A percentile compares a stretch with the other conserved stretches of the same genome.
Conservation (phyloP, 202 grass and related monocot species). For the Schoenoplectus triqueter region DNA sequence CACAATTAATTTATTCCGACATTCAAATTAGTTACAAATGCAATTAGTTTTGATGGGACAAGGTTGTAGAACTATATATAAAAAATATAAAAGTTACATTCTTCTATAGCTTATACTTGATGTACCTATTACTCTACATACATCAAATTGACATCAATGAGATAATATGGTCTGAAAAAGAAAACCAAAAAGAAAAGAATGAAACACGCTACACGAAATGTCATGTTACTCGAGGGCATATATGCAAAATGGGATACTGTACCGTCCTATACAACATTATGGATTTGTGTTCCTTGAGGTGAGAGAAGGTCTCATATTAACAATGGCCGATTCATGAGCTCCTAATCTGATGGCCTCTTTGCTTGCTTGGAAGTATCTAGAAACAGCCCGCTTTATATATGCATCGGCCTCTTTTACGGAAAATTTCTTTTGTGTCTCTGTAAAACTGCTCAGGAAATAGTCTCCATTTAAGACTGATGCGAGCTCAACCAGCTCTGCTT, state of each 20-base stretch:
- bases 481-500: conserved; percentile 67
- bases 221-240: neutral
- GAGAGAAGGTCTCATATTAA: conserved; percentile 79
- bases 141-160: conserved; percentile 3
- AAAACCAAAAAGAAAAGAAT: neutral
- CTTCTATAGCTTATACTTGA: neutral
- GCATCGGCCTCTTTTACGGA: conserved; percentile 72
- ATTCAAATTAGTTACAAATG: neutral
- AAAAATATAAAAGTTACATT: conserved; percentile 16
- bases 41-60: neutral
- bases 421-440: conserved; percentile 55
- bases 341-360: conserved; percentile 71
- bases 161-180: neutral
- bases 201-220: conserved; percentile 6
- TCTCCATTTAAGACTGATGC: conserved; percentile 78
- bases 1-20: neutral
- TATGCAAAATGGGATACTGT: conserved; percentile 5
- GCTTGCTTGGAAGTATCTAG: conserved; percentile 63
- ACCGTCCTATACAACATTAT: conserved; percentile 36
- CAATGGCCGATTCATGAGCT: conserved; percentile 72
- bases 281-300: conserved; percentile 43
- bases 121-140: conserved; percentile 13
- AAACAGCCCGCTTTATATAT: conserved; percentile 69
- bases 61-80: neutral
- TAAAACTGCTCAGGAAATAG: conserved; percentile 74